A percentile compares a stretch with the other conserved stretches of the same genome.
These are phyloP conservation scores for Graphilbum fragrans DNA, from an alignment of 2,329 filamentous ascomycete genomes.

Conservation along the genomic window DNA sequence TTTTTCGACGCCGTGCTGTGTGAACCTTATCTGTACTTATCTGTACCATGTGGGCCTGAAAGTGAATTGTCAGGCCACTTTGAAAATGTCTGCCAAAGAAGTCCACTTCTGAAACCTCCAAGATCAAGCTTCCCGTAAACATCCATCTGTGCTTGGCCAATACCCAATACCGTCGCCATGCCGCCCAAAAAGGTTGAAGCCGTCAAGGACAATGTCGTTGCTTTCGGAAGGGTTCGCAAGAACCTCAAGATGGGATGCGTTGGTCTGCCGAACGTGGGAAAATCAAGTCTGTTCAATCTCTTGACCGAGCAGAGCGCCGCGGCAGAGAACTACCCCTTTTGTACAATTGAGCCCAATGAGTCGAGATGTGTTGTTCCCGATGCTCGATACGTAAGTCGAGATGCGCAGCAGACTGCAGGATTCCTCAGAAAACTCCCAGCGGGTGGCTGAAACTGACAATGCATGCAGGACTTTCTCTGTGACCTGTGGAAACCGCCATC, in stretches of 20 bases:
- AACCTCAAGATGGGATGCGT: constrained; percentile 35
- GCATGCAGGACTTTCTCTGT: constrained; percentile 28
- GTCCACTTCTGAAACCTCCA: too few species aligned
- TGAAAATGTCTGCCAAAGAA: too few species aligned
- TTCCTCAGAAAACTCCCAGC: not conserved
- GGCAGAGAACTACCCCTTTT: constrained; percentile 32
- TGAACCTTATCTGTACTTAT: too few species aligned
- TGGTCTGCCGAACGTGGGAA: constrained; percentile 31
- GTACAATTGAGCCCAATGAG: constrained; percentile 34
- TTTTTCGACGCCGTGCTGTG: too few species aligned
- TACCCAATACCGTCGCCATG: constrained; percentile 17
- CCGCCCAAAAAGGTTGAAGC: constrained; percentile 28
- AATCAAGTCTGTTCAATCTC: constrained; percentile 32
- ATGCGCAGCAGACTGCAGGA: not conserved
- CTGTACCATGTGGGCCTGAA: too few species aligned
- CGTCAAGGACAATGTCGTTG: constrained; percentile 29
- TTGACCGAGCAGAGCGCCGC: constrained; percentile 32
- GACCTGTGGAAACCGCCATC: constrained; percentile 32
- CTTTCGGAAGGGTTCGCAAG: constrained; percentile 29
- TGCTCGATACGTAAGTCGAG: constrained; percentile 25
- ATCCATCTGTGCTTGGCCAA: not conserved
- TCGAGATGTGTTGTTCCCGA: constrained; percentile 31
- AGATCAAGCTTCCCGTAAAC: not conserved
- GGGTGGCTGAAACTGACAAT: not conserved
- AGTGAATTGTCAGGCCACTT: too few species aligned